Percentiles rank a stretch among this genome's conserved stretches.
These are phyloP conservation scores for Fusarium vanettenii DNA, from an alignment of 2,329 filamentous ascomycete genomes.

Conservation along the genomic window DNA sequence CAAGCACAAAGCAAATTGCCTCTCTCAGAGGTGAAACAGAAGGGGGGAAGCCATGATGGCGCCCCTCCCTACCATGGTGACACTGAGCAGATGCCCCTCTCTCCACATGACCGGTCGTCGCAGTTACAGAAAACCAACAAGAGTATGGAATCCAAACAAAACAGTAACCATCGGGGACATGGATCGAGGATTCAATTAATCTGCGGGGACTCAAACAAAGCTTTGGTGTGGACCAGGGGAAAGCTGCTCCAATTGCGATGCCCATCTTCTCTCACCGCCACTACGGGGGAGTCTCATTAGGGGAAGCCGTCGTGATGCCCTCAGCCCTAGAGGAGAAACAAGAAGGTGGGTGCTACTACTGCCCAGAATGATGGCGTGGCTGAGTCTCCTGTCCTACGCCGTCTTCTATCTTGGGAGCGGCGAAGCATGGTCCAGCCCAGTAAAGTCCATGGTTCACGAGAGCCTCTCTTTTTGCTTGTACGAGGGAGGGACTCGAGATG, in stretches of 20 bases:
- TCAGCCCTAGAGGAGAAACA: constrained; percentile 24
- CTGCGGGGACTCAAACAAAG: constrained; percentile 22
- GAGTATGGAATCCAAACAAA: constrained; percentile 27
- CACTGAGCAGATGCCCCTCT: constrained; percentile 10
- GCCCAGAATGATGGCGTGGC: constrained; percentile 24
- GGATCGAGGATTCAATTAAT: constrained; percentile 13
- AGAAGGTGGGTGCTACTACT: not conserved
- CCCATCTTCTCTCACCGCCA: constrained; percentile 31
- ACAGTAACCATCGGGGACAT: constrained; percentile 4
- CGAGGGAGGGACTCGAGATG: not conserved
- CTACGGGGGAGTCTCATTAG: not conserved
- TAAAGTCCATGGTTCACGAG: not conserved
- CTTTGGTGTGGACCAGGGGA: constrained; percentile 5
- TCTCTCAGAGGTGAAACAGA: constrained; percentile 30
- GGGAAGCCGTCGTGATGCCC: constrained; percentile 33
- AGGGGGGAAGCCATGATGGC: constrained; percentile 11
- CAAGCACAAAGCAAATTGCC: constrained; percentile 4
- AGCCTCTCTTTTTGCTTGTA: not conserved
- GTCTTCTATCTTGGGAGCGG: constrained; percentile 37
- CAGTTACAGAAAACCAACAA: constrained; percentile 29
- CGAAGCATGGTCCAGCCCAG: constrained; percentile 17
- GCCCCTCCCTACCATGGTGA: constrained; percentile 9
- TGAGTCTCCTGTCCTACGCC: constrained; percentile 15
- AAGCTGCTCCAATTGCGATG: not conserved
- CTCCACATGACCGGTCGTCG: constrained; percentile 21